phyloP scores from a whole-genome alignment of 371 early-diverging fungal genomes.

The Mucor saturninus region DNA sequence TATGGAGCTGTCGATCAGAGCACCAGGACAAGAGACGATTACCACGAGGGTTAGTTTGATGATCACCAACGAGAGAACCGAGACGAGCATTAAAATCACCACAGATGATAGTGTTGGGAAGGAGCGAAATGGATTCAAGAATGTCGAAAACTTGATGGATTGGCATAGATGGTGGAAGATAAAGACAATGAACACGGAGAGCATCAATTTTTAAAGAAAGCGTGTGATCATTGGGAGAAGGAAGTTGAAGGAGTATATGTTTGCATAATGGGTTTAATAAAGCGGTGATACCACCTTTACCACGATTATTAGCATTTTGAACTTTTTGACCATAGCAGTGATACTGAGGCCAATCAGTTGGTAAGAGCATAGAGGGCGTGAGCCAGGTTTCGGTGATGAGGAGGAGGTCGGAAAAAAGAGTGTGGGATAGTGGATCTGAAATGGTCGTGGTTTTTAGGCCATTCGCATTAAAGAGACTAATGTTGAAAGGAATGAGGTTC shows the following conservation, averaged over 20 bases:
- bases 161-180: conserved; percentile 19
- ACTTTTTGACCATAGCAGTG: conserved; percentile 19
- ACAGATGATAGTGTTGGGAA: conserved; percentile 15
- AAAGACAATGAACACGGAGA: conserved; percentile 11
- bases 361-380: conserved; percentile 9
- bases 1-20: not conserved
- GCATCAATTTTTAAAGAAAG: conserved; percentile 1
- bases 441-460: not conserved
- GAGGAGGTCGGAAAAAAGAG: no score
- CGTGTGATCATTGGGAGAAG: no score
- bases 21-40: not conserved
- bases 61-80: conserved; percentile 9
- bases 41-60: conserved; percentile 2
- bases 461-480: conserved; percentile 1
- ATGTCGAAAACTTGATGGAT: not conserved
- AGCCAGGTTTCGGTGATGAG: not conserved
- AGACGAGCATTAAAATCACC: conserved; percentile 20
- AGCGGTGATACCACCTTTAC: conserved; percentile 10
- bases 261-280: conserved; percentile 11
- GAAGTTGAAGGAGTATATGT: not conserved
- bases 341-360: conserved; percentile 13
- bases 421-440: not conserved
- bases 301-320: conserved; percentile 2
- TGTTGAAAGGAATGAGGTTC: no score
- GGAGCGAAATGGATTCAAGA: conserved; percentile 11